Evolutionary conservation across 164 flowering plant genomes (phyloP).

Genomic region (Nelumbo lutea): DNA sequence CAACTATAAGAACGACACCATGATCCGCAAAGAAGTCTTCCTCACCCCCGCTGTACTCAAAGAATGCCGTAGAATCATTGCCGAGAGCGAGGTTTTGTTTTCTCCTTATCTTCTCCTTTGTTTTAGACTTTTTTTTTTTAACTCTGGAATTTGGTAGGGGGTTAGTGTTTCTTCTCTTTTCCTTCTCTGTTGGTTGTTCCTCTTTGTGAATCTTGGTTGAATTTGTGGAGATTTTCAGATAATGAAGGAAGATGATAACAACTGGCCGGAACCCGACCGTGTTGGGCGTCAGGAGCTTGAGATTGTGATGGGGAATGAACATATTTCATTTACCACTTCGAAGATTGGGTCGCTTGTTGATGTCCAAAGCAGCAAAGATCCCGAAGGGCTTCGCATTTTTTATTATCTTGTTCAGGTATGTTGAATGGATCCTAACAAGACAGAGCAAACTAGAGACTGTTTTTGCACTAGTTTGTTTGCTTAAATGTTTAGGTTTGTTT

Average conservation of each 20-base stretch:
- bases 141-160: background rate
- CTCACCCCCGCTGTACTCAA: conserved; percentile 82
- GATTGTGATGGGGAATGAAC: conserved; percentile 97
- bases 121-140: background rate
- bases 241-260: conserved; percentile 92
- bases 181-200: background rate
- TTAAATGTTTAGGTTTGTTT: background rate
- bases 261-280: conserved; percentile 96
- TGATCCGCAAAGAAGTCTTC: conserved; percentile 92
- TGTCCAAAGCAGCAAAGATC: conserved; percentile 92
- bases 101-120: background rate
- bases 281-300: conserved; percentile 96
- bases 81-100: conserved; percentile 70
- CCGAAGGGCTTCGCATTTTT: conserved; percentile 95
- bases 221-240: conserved; percentile 38
- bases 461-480: background rate
- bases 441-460: background rate
- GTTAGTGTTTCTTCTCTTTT: background rate
- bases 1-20: conserved; percentile 96
- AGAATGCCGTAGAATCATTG: conserved; percentile 82
- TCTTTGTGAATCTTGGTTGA: background rate
- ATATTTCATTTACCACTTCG: conserved; percentile 92
- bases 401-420: conserved; percentile 93
- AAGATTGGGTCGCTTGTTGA: conserved; percentile 97
- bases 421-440: no score